phyloP scores from a whole-genome alignment of 129 eudicot species.

The Helianthus tuberosus region DNA sequence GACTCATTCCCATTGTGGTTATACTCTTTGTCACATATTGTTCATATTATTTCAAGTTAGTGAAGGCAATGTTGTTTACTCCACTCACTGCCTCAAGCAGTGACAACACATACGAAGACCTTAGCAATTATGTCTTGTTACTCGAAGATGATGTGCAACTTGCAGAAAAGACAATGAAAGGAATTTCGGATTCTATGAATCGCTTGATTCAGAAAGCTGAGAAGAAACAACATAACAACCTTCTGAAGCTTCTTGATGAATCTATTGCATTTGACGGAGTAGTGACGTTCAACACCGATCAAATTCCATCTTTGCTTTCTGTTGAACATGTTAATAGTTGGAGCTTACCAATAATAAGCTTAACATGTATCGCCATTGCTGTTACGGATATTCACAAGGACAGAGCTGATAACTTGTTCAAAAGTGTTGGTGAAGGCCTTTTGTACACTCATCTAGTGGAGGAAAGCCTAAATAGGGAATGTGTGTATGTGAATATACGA shows the following conservation, averaged over 20 bases:
- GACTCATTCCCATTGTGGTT: neutral
- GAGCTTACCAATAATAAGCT: constrained; percentile 20
- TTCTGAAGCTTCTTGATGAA: constrained; percentile 1
- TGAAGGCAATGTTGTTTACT: neutral
- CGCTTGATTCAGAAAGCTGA: neutral
- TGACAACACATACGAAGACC: neutral
- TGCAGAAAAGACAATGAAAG: neutral
- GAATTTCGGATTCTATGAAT: constrained; percentile 14
- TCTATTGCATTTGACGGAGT: neutral
- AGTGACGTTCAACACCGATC: neutral
- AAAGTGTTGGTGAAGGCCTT: neutral
- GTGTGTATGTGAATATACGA: neutral
- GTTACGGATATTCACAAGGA: neutral
- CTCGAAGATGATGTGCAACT: neutral
- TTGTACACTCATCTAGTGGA: neutral
- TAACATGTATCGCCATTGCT: neutral
- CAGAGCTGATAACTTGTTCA: neutral
- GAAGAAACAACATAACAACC: neutral
- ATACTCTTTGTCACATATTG: neutral
- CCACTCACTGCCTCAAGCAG: neutral
- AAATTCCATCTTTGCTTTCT: neutral
- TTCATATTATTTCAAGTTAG: neutral
- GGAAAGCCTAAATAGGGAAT: neutral
- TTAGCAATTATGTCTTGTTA: neutral
- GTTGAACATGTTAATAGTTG: constrained; percentile 5